A percentile compares a stretch with the other conserved stretches of the same genome.
phyloP scores from a whole-genome alignment of 352 stramenopile species.

The Globisporangium solare region DNA sequence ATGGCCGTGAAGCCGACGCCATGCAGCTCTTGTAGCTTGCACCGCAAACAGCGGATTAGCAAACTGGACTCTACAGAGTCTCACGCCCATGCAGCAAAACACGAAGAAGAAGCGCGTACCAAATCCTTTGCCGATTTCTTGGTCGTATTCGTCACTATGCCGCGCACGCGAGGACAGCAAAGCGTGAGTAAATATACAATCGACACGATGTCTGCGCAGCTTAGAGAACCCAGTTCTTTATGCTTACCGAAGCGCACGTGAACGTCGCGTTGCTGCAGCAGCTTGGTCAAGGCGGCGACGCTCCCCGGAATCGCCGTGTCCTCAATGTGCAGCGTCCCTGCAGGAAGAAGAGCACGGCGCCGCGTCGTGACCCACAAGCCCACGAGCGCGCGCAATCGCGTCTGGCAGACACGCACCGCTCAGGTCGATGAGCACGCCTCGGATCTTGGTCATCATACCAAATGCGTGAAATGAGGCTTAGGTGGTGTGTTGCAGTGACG shows the following conservation, averaged over 20 bases:
- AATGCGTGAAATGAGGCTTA: not conserved
- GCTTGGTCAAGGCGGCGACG: conserved; percentile 27
- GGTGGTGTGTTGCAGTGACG: too few species aligned
- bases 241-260: conserved; percentile 43
- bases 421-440: conserved; percentile 46
- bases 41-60: not conserved
- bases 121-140: conserved; percentile 46
- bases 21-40: conserved; percentile 45
- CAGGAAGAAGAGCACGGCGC: not conserved
- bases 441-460: conserved; percentile 21
- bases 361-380: not conserved
- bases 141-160: conserved; percentile 63
- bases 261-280: conserved; percentile 26
- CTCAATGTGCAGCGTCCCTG: conserved; percentile 53
- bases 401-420: conserved; percentile 29
- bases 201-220: not conserved
- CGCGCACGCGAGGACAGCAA: not conserved
- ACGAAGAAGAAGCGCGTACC: conserved; percentile 17
- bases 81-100: not conserved
- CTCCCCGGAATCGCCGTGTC: conserved; percentile 37
- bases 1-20: conserved; percentile 37
- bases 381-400: too few species aligned
- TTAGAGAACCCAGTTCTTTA: not conserved
- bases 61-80: not conserved
- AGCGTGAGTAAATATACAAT: not conserved